Evolutionary conservation across 768 basidiomycete genomes (phyloP).

Genomic region (Guyanaporus albipodus): DNA sequence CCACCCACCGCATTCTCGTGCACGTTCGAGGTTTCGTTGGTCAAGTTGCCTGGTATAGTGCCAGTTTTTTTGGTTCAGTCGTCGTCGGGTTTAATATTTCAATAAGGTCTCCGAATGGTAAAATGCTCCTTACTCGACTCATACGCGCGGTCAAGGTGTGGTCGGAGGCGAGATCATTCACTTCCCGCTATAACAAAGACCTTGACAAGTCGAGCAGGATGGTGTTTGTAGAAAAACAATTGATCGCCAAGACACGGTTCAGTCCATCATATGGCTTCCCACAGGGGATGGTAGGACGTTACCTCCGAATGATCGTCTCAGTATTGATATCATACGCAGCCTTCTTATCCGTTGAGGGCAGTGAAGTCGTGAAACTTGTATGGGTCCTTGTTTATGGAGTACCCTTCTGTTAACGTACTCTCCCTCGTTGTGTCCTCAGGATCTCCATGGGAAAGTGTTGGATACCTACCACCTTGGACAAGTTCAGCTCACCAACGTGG

Average conservation of each 20-base stretch:
- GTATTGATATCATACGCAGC: conserved; percentile 29
- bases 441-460: conserved; percentile 43
- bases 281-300: conserved; percentile 39
- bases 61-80: background rate
- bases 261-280: conserved; percentile 53
- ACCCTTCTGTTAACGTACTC: conserved; percentile 15
- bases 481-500: conserved; percentile 46
- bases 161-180: conserved; percentile 38
- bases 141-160: conserved; percentile 48
- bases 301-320: conserved; percentile 3
- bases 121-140: conserved; percentile 42
- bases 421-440: conserved; percentile 27
- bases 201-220: conserved; percentile 30
- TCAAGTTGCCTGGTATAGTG: conserved; percentile 46
- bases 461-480: conserved; percentile 42
- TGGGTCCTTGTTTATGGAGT: conserved; percentile 7
- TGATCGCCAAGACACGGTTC: conserved; percentile 41
- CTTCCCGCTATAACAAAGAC: background rate
- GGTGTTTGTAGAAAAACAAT: conserved; percentile 49
- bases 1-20: conserved; percentile 42
- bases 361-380: conserved; percentile 45
- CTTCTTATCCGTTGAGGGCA: conserved; percentile 51
- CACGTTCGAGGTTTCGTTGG: conserved; percentile 49
- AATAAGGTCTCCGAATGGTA: conserved; percentile 45
- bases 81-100: conserved; percentile 1